Conservation (phyloP, 495 filamentous ascomycete genomes). For the Bacidia gigantensis region DNA sequence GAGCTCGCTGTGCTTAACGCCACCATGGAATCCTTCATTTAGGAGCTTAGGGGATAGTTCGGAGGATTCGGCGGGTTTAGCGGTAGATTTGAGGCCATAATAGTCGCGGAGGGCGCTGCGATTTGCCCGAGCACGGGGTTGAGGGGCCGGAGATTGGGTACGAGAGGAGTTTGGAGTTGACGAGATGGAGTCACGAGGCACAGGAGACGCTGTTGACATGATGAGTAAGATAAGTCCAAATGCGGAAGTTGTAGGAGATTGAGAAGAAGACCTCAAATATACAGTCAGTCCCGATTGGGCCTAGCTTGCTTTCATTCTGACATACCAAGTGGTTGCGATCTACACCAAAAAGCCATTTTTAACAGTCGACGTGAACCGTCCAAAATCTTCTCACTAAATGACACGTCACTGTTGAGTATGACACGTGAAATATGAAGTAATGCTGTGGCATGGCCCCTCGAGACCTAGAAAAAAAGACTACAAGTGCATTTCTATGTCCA, state of each 20-base stretch:
- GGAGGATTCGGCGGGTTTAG: conserved; percentile 18
- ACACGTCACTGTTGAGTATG: not conserved
- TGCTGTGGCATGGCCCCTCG: too few relatives aligned
- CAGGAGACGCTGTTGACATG: conserved; percentile 72
- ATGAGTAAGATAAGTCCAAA: too few relatives aligned
- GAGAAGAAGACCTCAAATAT: too few relatives aligned
- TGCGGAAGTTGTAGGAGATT: too few relatives aligned
- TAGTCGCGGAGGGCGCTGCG: conserved; percentile 84
- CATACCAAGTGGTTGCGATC: too few relatives aligned
- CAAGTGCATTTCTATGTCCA: conserved; percentile 22
- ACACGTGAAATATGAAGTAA: not conserved
- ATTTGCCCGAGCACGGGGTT: conserved; percentile 40
- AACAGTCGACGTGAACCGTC: too few relatives aligned
- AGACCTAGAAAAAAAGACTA: not conserved
- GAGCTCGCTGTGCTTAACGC: conserved; percentile 25
- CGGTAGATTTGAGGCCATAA: conserved; percentile 65
- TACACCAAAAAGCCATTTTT: too few relatives aligned
- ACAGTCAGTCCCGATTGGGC: too few relatives aligned
- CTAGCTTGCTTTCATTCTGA: too few relatives aligned
- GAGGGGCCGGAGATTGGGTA: conserved; percentile 33
- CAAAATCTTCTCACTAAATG: too few relatives aligned
- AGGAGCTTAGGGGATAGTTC: conserved; percentile 24
- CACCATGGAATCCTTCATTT: conserved; percentile 4
- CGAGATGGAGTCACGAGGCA: conserved; percentile 56
- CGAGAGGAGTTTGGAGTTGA: conserved; percentile 36